Evolutionary conservation across 352 stramenopile genomes (phyloP).

Genomic region (Phytophthora chlamydospora): DNA sequence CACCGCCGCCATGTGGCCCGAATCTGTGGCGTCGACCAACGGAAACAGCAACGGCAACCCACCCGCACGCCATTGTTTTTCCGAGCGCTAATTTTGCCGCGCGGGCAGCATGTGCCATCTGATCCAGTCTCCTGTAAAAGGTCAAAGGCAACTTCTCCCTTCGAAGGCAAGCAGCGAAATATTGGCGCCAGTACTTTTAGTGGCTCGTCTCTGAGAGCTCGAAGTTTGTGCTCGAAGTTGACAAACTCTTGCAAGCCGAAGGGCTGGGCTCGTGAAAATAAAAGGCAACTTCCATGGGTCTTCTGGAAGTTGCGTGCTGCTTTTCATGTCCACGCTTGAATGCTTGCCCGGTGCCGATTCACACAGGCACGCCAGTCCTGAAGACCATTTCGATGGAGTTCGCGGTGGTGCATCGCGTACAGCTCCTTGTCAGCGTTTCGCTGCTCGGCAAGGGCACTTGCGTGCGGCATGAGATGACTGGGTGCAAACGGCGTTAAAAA

Average conservation of each 20-base stretch:
- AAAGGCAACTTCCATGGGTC: too few relatives aligned
- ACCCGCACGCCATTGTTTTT: too few relatives aligned
- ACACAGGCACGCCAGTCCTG: conserved; percentile 11
- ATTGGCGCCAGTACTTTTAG: conserved; percentile 4
- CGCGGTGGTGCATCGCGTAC: conserved; percentile 16
- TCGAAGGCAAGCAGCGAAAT: neutral
- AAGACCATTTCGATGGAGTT: conserved; percentile 16
- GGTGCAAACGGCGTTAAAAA: neutral
- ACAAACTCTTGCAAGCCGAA: too few relatives aligned
- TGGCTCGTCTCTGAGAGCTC: too few relatives aligned
- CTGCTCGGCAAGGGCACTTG: conserved; percentile 10
- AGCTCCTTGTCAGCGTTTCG: conserved; percentile 16
- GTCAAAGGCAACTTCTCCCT: neutral
- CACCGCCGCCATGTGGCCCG: neutral
- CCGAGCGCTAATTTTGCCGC: too few relatives aligned
- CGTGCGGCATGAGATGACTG: conserved; percentile 26
- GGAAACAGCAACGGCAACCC: neutral
- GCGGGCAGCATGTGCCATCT: too few relatives aligned
- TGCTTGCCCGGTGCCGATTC: conserved; percentile 2
- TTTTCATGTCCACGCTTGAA: neutral
- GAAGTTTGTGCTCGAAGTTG: too few relatives aligned
- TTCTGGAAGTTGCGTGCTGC: conserved; percentile 2
- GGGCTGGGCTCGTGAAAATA: too few relatives aligned
- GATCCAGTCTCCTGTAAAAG: too few relatives aligned
- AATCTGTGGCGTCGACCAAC: neutral